Percentiles rank a stretch among this genome's conserved stretches.
Evolutionary conservation across 1,284 basidiomycete species (phyloP).

Genomic region (Ceratobasidium sp.): DNA sequence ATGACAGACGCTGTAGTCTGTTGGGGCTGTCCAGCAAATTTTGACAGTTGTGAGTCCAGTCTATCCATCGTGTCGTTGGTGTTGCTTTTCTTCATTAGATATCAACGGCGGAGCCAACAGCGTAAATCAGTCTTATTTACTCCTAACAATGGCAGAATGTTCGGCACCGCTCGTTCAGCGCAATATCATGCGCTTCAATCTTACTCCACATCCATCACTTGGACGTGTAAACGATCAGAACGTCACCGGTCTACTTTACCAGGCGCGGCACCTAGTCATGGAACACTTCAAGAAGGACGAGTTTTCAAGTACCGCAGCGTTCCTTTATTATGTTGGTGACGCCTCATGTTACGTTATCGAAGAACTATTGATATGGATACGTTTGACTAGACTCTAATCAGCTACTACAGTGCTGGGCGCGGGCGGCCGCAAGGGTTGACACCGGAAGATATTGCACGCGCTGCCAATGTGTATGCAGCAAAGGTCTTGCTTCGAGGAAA

Average conservation of each 20-base stretch:
- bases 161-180: background rate
- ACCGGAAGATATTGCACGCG: background rate
- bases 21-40: background rate
- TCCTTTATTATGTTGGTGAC: background rate
- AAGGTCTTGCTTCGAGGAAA: background rate
- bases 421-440: background rate
- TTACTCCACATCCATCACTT: background rate
- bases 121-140: background rate
- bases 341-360: background rate
- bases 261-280: background rate
- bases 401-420: background rate
- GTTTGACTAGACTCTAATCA: background rate
- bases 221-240: background rate
- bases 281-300: background rate
- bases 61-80: too few relatives aligned
- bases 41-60: conserved; percentile 4
- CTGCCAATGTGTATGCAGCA: background rate
- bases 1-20: background rate
- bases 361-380: background rate
- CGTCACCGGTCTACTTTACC: background rate
- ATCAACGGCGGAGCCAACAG: background rate
- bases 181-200: background rate
- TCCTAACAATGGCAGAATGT: background rate
- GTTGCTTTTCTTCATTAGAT: background rate
- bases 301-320: background rate